These are phyloP conservation scores for Saccharomycopsis sp. DNA, from an alignment of 805 yeast genomes.

Conservation along the genomic window DNA sequence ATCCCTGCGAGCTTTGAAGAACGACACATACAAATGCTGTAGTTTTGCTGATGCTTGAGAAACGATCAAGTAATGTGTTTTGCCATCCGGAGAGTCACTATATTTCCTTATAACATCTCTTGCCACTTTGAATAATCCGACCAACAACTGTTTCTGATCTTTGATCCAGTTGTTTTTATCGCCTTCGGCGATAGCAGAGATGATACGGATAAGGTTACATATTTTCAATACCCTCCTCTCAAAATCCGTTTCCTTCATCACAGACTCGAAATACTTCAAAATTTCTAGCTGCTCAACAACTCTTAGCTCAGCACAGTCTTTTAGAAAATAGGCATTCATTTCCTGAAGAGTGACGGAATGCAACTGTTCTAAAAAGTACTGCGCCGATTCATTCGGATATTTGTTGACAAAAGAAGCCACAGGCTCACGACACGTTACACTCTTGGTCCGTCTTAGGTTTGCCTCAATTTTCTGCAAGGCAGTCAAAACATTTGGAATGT, in stretches of 20 bases:
- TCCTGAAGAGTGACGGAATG: constrained; percentile 52
- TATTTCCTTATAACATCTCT: constrained; percentile 39
- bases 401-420: constrained; percentile 80
- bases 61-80: constrained; percentile 60
- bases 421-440: constrained; percentile 88
- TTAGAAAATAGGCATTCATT: constrained; percentile 48
- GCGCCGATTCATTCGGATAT: constrained; percentile 67
- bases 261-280: constrained; percentile 39
- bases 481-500: constrained; percentile 77
- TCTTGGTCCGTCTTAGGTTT: constrained; percentile 73
- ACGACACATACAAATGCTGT: constrained; percentile 42
- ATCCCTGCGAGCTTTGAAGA: constrained; percentile 29
- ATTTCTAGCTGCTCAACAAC: constrained; percentile 48
- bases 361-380: constrained; percentile 61
- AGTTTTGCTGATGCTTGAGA: constrained; percentile 62
- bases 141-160: constrained; percentile 40
- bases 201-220: constrained; percentile 65
- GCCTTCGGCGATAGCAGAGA: constrained; percentile 43
- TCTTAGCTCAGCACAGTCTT: constrained; percentile 52
- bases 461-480: constrained; percentile 75
- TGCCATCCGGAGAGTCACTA: constrained; percentile 39
- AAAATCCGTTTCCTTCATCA: constrained; percentile 41
- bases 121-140: constrained; percentile 37
- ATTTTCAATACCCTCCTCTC: constrained; percentile 57
- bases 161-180: constrained; percentile 54